Conservation (phyloP, 805 yeast genomes). For the Brettanomyces anomalus region DNA sequence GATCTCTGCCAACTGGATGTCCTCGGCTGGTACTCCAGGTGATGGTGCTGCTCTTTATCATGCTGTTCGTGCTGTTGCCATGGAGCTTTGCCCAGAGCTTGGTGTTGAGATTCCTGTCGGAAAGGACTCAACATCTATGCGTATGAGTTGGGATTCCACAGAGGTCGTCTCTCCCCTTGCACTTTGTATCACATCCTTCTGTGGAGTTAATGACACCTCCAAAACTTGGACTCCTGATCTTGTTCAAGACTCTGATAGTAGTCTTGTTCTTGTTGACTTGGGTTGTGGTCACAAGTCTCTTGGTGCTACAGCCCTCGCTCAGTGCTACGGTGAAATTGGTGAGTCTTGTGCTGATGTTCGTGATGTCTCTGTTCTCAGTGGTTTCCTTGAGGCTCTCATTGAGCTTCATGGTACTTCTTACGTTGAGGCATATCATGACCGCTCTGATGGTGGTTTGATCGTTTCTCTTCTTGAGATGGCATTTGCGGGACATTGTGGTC, state of each 20-base stretch:
- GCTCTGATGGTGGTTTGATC: conserved; percentile 93
- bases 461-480: conserved; percentile 91
- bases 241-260: conserved; percentile 33
- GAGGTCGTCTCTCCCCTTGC: conserved; percentile 96
- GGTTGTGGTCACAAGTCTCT: conserved; percentile 48
- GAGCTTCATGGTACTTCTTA: conserved; percentile 58
- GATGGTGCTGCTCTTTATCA: conserved; percentile 93
- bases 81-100: conserved; percentile 88
- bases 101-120: conserved; percentile 96
- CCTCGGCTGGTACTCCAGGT: conserved; percentile 89
- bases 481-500: conserved; percentile 87
- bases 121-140: conserved; percentile 98
- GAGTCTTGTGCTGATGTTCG: conserved; percentile 76
- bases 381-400: conserved; percentile 60
- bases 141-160: conserved; percentile 91
- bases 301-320: conserved; percentile 94
- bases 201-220: conserved; percentile 75
- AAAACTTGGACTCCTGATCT: conserved; percentile 92
- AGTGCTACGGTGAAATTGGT: conserved; percentile 86
- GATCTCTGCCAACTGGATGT: conserved; percentile 98
- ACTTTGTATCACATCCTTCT: conserved; percentile 83
- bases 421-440: conserved; percentile 87
- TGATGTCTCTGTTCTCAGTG: conserved; percentile 51
- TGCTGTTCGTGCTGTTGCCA: conserved; percentile 93
- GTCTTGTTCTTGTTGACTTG: conserved; percentile 76